Conservation (phyloP, 176 grass and related monocot genomes). For the Bothriochloa decipiens region DNA sequence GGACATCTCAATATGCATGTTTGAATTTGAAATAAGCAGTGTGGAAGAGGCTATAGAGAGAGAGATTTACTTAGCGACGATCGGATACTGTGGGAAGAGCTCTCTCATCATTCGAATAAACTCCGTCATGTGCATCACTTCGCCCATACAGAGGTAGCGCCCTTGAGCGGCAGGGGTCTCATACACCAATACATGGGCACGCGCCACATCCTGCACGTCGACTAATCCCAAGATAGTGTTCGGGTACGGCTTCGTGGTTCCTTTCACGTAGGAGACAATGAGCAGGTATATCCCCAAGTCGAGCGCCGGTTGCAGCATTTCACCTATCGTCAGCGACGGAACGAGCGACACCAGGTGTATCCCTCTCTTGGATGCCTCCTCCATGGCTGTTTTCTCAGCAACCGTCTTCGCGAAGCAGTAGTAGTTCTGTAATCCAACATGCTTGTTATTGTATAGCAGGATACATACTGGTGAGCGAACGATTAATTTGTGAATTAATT, state of each 20-base stretch:
- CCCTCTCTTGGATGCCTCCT: constrained; percentile 12
- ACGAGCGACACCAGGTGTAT: neutral
- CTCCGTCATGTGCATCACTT: neutral
- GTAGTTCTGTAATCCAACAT: neutral
- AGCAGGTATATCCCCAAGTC: neutral
- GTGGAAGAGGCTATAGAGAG: neutral
- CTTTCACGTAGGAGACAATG: constrained; percentile 11
- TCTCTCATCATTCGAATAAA: constrained; percentile 8
- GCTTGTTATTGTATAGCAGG: no score
- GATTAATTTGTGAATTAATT: neutral
- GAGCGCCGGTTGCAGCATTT: constrained; percentile 12
- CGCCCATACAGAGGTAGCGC: constrained; percentile 28
- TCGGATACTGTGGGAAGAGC: constrained; percentile 29
- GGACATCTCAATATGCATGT: neutral
- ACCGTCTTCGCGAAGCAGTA: constrained; percentile 27
- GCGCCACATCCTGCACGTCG: neutral
- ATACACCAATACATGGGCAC: constrained; percentile 24
- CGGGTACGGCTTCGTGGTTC: neutral
- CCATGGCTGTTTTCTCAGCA: constrained; percentile 17
- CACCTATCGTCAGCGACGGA: neutral
- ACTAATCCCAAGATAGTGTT: constrained; percentile 5
- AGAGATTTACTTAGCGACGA: neutral
- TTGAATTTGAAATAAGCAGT: neutral
- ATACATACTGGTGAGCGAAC: no score
- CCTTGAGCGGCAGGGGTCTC: neutral